Conservation (phyloP, 2,329 filamentous ascomycete genomes). For the Colletotrichum costaricense region DNA sequence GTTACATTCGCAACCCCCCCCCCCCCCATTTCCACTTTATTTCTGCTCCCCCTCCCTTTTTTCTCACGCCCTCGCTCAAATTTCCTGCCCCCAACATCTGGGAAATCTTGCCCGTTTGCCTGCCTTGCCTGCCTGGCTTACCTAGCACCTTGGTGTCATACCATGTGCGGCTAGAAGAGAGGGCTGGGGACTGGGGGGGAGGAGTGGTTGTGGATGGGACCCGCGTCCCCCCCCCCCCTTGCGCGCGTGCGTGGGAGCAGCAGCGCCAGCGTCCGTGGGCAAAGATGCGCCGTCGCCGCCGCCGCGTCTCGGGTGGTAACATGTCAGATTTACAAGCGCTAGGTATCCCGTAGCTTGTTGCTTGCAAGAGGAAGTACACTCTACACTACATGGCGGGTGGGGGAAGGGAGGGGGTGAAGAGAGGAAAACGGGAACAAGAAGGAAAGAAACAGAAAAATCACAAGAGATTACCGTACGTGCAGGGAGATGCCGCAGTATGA, state of each 20-base stretch:
- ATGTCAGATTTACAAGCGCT: constrained; percentile 33
- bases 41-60: neutral
- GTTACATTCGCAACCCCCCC: constrained; percentile 32
- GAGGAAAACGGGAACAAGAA: neutral
- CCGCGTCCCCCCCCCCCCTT: neutral
- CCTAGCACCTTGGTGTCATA: neutral
- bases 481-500: constrained; percentile 26
- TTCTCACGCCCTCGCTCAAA: neutral
- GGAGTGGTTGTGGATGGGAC: neutral
- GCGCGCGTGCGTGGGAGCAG: constrained; percentile 8
- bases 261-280: constrained; percentile 25
- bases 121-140: neutral
- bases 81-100: constrained; percentile 22
- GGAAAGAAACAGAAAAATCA: neutral
- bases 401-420: neutral
- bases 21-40: constrained; percentile 10
- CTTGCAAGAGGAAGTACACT: neutral
- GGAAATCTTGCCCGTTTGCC: constrained; percentile 2
- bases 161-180: neutral
- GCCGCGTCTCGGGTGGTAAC: constrained; percentile 29
- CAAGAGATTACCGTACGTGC: constrained; percentile 16
- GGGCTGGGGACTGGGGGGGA: neutral
- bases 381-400: neutral
- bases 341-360: neutral
- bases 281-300: constrained; percentile 25